Percentiles rank a stretch among this genome's conserved stretches.
These are phyloP conservation scores for Syzygium jambos DNA, from an alignment of 345 rosid species.

Conservation along the genomic window DNA sequence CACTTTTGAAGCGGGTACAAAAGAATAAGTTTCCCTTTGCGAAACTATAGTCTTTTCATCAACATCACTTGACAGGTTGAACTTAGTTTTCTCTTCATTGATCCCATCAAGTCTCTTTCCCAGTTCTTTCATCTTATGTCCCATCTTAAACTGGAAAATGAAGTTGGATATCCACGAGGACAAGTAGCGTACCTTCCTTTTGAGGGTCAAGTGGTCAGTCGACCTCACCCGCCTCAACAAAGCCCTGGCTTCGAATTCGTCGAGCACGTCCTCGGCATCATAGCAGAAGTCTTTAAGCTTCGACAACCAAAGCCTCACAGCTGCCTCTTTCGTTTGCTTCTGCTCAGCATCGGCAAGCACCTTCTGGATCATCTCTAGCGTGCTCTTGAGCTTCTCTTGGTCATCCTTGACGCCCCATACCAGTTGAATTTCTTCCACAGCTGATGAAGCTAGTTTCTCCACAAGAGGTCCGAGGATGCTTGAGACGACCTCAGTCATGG, in stretches of 20 bases:
- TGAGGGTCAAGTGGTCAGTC: not conserved
- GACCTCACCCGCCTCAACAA: not conserved
- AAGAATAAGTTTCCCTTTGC: conserved; percentile 7
- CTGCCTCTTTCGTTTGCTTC: not conserved
- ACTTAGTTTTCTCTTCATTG: not conserved
- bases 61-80: not conserved
- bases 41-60: not conserved
- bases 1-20: not conserved
- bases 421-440: not conserved
- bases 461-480: not conserved
- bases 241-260: conserved; percentile 2
- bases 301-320: not conserved
- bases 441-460: not conserved
- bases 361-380: not conserved
- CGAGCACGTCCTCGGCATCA: conserved; percentile 12
- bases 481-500: not conserved
- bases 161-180: not conserved
- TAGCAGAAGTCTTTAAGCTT: conserved; percentile 2
- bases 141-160: not conserved
- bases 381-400: not conserved
- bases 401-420: conserved; percentile 1
- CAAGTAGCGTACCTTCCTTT: not conserved
- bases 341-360: conserved; percentile 7
- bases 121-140: not conserved
- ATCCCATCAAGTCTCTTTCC: not conserved